Evolutionary conservation across 1,284 basidiomycete genomes (phyloP), one percentile per base, ranked within the genome.

Genomic region (Veloporphyrellus conicus): DNA sequence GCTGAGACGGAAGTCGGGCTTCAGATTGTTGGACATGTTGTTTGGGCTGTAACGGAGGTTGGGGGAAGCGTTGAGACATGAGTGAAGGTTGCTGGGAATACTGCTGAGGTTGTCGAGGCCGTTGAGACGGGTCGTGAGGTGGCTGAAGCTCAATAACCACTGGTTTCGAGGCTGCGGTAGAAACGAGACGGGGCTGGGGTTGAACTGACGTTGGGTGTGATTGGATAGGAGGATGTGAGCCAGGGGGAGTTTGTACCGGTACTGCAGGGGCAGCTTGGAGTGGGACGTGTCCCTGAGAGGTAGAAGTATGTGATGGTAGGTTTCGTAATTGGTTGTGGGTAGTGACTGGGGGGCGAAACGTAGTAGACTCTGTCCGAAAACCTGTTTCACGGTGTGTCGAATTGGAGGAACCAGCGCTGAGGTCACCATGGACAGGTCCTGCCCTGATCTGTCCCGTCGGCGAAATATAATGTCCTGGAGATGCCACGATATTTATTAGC

Each of bases 271-370:
- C 31, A 29, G 36, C 32, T 14, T 50, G 54, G 12, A 16, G 44
- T 14, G 59, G 47, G 0, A 27, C 43, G 29, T 51, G 58, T 15
- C 35, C 46, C 23, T 41, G 50, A 47, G 48, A 35, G 4, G 42
- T 16, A n/a, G 48, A 15, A 23, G 18, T 15, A 45, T 20, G n/a
- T 25, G 45, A 15, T 20, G 45, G 10, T 27, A 35, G 3, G 22
- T 31, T 55, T 19, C 39, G 49, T 15, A 35, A 16, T 34, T 45
- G 51, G 18, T 28, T 47, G 31, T 49, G 37, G 19, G 35, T 23
- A 14, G 39, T 42, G 36, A 43, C 22, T 1, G 36, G 35, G 27
- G 28, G 42, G 28, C 39, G 54, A 41, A 48, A 39, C 12, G 28
- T 14, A 14, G 41, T 28, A 4, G 47, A n/a, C 34, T 37, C 51